Evolutionary conservation across 371 early-diverging fungal genomes (phyloP).

Genomic region (Lichtheimia hyalospora): DNA sequence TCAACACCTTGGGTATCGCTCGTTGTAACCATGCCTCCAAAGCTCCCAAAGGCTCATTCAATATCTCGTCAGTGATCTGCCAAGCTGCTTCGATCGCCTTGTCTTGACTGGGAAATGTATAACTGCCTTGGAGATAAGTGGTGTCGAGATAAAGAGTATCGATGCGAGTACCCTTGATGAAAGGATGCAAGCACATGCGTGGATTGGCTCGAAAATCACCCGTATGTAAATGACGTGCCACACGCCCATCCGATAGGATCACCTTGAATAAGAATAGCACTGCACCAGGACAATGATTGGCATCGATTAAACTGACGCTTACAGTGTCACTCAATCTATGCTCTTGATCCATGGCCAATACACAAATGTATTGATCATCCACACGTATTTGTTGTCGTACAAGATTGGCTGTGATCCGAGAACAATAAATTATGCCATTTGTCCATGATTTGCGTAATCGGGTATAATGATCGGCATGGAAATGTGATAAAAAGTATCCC

Average conservation of each 20-base stretch:
- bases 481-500: constrained; percentile 88
- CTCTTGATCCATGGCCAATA: constrained; percentile 75
- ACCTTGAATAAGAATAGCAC: constrained; percentile 83
- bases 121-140: constrained; percentile 80
- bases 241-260: constrained; percentile 17
- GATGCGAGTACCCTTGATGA: constrained; percentile 48
- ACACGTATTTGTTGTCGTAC: constrained; percentile 72
- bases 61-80: constrained; percentile 10
- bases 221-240: constrained; percentile 75
- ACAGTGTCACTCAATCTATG: constrained; percentile 26
- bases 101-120: constrained; percentile 84
- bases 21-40: not conserved
- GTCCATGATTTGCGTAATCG: constrained; percentile 70
- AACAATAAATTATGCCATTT: constrained; percentile 86
- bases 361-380: constrained; percentile 48
- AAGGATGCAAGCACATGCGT: constrained; percentile 55
- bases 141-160: constrained; percentile 90
- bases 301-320: constrained; percentile 83
- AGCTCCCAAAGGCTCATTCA: not conserved
- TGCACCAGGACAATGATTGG: constrained; percentile 96
- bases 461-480: constrained; percentile 90
- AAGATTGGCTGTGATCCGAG: constrained; percentile 83
- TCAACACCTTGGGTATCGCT: constrained; percentile 28
- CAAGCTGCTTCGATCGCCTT: constrained; percentile 64
- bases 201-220: constrained; percentile 90